Percentiles rank a stretch among this genome's conserved stretches.
Evolutionary conservation across 208 protist genomes (phyloP).

Genomic region (Trypanosoma platydactyli): DNA sequence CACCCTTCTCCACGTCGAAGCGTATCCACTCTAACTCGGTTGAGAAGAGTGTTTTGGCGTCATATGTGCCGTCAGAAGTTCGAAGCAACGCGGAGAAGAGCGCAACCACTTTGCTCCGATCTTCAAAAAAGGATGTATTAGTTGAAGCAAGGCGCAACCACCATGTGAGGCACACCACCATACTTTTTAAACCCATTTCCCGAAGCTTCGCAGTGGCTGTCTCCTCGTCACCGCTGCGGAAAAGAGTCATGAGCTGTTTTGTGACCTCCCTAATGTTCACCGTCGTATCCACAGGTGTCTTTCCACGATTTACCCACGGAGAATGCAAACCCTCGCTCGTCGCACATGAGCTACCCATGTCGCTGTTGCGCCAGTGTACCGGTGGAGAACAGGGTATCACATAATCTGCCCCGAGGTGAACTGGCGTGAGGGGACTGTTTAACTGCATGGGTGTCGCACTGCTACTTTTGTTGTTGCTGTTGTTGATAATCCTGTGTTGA

Average conservation of each 20-base stretch:
- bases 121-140: slow-evolving; percentile 52
- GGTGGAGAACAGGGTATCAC: background rate
- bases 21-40: slow-evolving; percentile 76
- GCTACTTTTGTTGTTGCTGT: slow-evolving; percentile 8
- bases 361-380: background rate
- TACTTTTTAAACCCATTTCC: slow-evolving; percentile 64
- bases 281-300: slow-evolving; percentile 35
- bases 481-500: too few species aligned
- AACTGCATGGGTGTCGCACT: slow-evolving; percentile 4
- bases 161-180: slow-evolving; percentile 80
- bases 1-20: slow-evolving; percentile 75
- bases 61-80: slow-evolving; percentile 39
- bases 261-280: slow-evolving; percentile 72
- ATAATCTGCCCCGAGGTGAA: background rate
- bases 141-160: slow-evolving; percentile 74
- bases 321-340: slow-evolving; percentile 14
- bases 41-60: slow-evolving; percentile 34
- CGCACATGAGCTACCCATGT: background rate
- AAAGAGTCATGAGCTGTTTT: slow-evolving; percentile 67
- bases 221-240: slow-evolving; percentile 46
- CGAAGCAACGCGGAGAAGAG: slow-evolving; percentile 59
- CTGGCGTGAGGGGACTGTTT: slow-evolving; percentile 18
- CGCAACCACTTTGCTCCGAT: slow-evolving; percentile 56
- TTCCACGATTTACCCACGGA: slow-evolving; percentile 15
- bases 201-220: slow-evolving; percentile 43